Evolutionary conservation across 306 rosid species (phyloP).

Genomic region (Prinsepia uniflora): DNA sequence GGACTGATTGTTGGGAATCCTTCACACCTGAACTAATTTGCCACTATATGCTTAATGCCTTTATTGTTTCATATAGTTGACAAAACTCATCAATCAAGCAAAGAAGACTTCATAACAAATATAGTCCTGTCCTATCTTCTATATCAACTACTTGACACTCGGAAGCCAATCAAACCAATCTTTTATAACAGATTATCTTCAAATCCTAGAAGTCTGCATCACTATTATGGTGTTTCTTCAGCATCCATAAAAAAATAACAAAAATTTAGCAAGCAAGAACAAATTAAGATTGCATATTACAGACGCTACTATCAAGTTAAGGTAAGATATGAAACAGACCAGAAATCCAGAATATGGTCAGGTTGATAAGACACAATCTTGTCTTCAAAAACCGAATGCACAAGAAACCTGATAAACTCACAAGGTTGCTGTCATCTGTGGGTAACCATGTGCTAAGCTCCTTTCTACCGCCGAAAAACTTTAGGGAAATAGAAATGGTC

Average conservation of each 20-base stretch:
- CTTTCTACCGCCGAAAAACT: background rate
- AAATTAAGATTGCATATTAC: conserved; percentile 23
- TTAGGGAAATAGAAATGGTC: background rate
- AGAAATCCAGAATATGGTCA: conserved; percentile 81
- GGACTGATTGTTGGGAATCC: too few species aligned
- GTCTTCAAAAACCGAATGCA: conserved; percentile 92
- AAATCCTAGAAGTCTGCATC: conserved; percentile 2
- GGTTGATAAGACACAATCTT: conserved; percentile 94
- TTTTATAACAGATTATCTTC: background rate
- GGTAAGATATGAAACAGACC: conserved; percentile 61
- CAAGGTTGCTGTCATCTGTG: conserved; percentile 25
- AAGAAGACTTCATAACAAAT: background rate
- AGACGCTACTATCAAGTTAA: conserved; percentile 30
- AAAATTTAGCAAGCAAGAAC: background rate
- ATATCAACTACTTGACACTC: background rate
- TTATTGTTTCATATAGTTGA: too few species aligned
- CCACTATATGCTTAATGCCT: too few species aligned
- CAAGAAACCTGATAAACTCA: conserved; percentile 61
- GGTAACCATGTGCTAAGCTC: background rate
- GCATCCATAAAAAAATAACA: background rate
- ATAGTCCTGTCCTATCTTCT: background rate
- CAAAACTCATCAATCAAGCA: background rate
- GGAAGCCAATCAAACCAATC: background rate
- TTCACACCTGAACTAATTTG: too few species aligned
- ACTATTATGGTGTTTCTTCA: background rate